Evolutionary conservation across 306 rosid species (phyloP).

Genomic region (Spatholobus suberectus): DNA sequence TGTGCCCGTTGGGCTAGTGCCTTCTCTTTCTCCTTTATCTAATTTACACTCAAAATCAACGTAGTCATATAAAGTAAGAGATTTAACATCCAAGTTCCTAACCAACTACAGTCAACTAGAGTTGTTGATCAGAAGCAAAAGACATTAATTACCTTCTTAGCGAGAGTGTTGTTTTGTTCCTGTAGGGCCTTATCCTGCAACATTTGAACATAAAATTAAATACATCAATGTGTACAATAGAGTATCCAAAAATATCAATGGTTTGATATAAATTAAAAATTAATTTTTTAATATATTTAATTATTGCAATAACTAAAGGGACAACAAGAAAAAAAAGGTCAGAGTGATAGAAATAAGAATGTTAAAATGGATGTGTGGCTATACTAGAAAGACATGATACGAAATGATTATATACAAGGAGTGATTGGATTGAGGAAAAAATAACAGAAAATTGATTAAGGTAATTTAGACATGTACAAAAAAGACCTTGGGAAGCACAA

Average conservation of each 20-base stretch:
- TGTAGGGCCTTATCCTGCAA: slow-evolving; percentile 70
- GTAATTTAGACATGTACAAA: no score
- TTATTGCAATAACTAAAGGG: not conserved
- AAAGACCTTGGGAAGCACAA: no score
- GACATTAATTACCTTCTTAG: slow-evolving; percentile 53
- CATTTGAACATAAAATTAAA: not conserved
- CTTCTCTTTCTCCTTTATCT: slow-evolving; percentile 79
- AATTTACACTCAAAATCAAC: slow-evolving; percentile 8
- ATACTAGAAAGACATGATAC: no score
- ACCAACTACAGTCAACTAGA: not conserved
- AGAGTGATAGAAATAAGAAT: no score
- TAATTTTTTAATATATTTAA: not conserved
- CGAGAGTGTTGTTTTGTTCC: slow-evolving; percentile 67
- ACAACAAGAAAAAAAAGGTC: no score
- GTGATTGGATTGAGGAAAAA: no score
- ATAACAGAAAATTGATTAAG: no score
- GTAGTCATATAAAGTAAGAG: not conserved
- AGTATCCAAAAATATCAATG: not conserved
- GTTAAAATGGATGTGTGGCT: no score
- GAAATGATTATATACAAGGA: no score
- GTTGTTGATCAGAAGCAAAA: not conserved
- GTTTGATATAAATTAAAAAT: not conserved
- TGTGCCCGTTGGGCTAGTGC: slow-evolving; percentile 43
- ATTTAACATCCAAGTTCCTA: not conserved
- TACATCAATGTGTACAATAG: not conserved